Evolutionary conservation across 805 yeast genomes (phyloP), one percentile per base, ranked within the genome.

Genomic region (Barnettozyma vustinii): DNA sequence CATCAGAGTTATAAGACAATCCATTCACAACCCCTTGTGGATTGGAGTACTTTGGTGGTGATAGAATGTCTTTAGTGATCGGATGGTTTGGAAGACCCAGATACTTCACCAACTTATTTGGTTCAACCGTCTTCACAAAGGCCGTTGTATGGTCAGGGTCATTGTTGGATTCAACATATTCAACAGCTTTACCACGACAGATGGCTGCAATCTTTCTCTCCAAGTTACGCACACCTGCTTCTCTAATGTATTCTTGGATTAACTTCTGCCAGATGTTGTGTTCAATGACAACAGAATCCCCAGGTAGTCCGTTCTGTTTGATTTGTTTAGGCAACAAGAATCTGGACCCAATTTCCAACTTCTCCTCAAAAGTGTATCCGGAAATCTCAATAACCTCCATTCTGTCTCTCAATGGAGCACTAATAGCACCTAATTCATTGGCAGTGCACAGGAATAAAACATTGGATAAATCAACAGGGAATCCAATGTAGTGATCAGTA

Each of bases 401-500:
- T 53, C 96, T 76, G 64, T 89, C 96, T 49, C 84, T 73, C 48
- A 89, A 72, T 7, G 96, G 96, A 15, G 83, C 78, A 25, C 91
- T 80, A 53, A 89, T 75, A 20, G 81, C 77, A 54, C 80, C 75
- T 25, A 84, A 75, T 50, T 86, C 84, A 64, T 89, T 89, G 10
- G 96, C 92, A 1, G 97, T 89, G 57, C 96, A 91, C 46, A 89
- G 77, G 59, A 89, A 89, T 19, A 87, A 68, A 13, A 87, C 84
- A 56, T 86, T 87, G 5, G 95, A 85, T 54, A 89, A 68, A 61
- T 89, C 96, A 19, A 89, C 74, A 0, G 96, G 96, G 67, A 89
- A 84, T 5, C 94, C 94, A 47, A 89, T 66, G 63, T 86, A 89
- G 63, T 87, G 95, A 66, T 89, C 97, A 36, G 77, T 78, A 66